Evolutionary conservation across 2,329 filamentous ascomycete species (phyloP).

Genomic region (Colletotrichum lini): DNA sequence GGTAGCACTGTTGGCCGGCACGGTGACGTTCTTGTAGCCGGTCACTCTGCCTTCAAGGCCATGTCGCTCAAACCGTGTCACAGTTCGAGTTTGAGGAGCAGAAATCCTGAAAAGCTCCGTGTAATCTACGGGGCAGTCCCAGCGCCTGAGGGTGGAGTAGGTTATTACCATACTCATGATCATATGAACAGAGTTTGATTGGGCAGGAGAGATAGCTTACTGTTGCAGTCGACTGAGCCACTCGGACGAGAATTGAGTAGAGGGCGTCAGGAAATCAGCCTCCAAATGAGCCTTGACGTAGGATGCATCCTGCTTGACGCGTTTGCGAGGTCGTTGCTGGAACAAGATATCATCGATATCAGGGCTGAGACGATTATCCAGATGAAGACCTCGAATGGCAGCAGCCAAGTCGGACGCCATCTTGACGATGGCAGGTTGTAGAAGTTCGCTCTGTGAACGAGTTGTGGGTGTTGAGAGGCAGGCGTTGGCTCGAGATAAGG

Average conservation of each 20-base stretch:
- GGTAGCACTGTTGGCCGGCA: slow-evolving; percentile 89
- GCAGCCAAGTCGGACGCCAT: slow-evolving; percentile 40
- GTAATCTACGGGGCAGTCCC: slow-evolving; percentile 86
- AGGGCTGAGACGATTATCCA: slow-evolving; percentile 18
- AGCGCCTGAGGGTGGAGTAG: slow-evolving; percentile 61
- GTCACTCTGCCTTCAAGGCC: slow-evolving; percentile 94
- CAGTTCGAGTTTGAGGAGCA: slow-evolving; percentile 93
- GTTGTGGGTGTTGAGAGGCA: neutral
- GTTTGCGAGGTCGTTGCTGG: slow-evolving; percentile 58
- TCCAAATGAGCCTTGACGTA: slow-evolving; percentile 81
- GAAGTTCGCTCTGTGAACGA: neutral
- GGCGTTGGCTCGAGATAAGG: neutral
- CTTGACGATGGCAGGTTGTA: neutral
- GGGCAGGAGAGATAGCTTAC: slow-evolving; percentile 52
- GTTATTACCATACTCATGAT: neutral
- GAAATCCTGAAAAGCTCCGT: slow-evolving; percentile 89
- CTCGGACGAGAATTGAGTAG: slow-evolving; percentile 81
- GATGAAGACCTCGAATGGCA: slow-evolving; percentile 38
- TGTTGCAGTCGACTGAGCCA: slow-evolving; percentile 94
- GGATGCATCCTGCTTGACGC: slow-evolving; percentile 67
- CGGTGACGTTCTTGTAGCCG: slow-evolving; percentile 93
- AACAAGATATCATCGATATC: slow-evolving; percentile 73
- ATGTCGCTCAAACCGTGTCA: slow-evolving; percentile 91
- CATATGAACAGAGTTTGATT: neutral
- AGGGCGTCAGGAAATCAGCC: slow-evolving; percentile 83